Evolutionary conservation across 495 filamentous ascomycete genomes (phyloP).

Genomic region (Aspergillus leporis): DNA sequence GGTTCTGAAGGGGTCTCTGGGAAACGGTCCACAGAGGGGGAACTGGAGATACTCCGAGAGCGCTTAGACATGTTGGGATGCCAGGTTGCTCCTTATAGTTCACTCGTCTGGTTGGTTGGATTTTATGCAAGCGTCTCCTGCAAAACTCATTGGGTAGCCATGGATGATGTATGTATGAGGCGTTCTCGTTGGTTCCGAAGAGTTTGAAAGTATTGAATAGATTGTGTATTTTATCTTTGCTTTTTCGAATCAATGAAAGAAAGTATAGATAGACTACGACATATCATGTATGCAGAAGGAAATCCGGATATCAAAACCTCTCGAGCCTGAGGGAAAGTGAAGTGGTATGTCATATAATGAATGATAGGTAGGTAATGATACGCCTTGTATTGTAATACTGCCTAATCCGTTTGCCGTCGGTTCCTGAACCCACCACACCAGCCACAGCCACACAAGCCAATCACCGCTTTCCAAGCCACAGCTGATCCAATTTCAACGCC

Average conservation of each 20-base stretch:
- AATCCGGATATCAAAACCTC: too few species aligned
- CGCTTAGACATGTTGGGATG: slow-evolving; percentile 59
- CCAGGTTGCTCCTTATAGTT: slow-evolving; percentile 1
- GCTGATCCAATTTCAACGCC: slow-evolving; percentile 3
- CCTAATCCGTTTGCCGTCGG: not conserved
- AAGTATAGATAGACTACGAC: too few species aligned
- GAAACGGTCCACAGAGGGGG: slow-evolving; percentile 23
- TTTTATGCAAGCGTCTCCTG: slow-evolving; percentile 1
- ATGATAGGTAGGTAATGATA: not conserved
- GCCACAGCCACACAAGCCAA: slow-evolving; percentile 20
- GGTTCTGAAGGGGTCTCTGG: slow-evolving; percentile 25
- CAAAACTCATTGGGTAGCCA: not conserved
- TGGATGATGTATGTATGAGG: not conserved
- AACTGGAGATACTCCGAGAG: slow-evolving; percentile 51
- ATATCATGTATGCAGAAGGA: not conserved
- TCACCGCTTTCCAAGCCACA: slow-evolving; percentile 16
- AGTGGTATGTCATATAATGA: too few species aligned
- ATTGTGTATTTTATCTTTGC: slow-evolving; percentile 7
- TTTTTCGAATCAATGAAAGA: not conserved
- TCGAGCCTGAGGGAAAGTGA: not conserved
- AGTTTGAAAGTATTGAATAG: not conserved
- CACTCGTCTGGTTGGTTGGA: slow-evolving; percentile 1
- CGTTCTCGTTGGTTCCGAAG: not conserved
- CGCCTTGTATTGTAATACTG: not conserved
- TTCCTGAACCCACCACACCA: slow-evolving; percentile 11